A percentile compares a stretch with the other conserved stretches of the same genome.
Conservation (phyloP, 345 rosid species). For the Angophora floribunda region DNA sequence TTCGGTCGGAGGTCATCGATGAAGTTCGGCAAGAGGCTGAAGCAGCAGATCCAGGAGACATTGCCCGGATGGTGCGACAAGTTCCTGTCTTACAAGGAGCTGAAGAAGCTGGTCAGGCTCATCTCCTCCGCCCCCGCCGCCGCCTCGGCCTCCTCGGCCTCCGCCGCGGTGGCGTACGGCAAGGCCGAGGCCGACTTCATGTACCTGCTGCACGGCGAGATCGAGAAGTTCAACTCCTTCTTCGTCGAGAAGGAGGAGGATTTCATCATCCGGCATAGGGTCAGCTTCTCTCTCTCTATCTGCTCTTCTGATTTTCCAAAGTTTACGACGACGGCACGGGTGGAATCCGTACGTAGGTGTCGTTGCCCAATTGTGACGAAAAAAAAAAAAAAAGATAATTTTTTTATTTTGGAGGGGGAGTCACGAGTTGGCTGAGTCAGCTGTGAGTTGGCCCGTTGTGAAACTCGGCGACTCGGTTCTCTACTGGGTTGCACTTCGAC, state of each 20-base stretch:
- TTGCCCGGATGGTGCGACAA: constrained; percentile 80
- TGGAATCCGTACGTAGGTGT: background rate
- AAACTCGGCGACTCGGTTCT: background rate
- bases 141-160: constrained; percentile 10
- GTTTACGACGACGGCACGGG: background rate
- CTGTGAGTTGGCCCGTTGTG: background rate
- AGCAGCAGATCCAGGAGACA: constrained; percentile 69
- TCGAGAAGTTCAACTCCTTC: constrained; percentile 81
- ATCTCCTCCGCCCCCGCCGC: constrained; percentile 28
- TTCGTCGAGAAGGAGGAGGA: constrained; percentile 91
- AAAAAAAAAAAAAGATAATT: no score
- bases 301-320: background rate
- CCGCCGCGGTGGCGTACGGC: constrained; percentile 6
- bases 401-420: rapidly evolving
- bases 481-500: background rate
- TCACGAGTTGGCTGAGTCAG: background rate
- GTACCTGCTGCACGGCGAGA: constrained; percentile 51
- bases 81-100: constrained; percentile 58
- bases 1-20: constrained; percentile 12
- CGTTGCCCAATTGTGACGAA: no score
- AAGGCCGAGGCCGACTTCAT: constrained; percentile 46
- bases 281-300: background rate
- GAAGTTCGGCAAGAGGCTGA: constrained; percentile 90
- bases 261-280: constrained; percentile 74
- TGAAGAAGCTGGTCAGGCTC: constrained; percentile 62